These are phyloP conservation scores for Proliferodiscus dingleyae DNA, from an alignment of 2,329 filamentous ascomycete species.

Conservation along the genomic window DNA sequence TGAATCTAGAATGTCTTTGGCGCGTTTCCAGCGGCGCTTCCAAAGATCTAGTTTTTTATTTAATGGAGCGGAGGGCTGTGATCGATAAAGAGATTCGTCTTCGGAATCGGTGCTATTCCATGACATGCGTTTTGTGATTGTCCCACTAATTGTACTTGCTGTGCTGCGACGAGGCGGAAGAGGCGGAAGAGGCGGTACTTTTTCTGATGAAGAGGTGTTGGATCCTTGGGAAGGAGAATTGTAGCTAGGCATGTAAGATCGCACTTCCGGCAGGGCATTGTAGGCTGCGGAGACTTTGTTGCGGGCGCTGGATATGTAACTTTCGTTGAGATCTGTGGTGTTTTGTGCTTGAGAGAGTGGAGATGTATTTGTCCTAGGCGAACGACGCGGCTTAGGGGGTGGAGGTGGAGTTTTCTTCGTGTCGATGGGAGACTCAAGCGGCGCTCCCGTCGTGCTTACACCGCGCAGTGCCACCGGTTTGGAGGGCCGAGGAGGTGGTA, in stretches of 20 bases:
- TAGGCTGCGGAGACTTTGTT: slow-evolving; percentile 29
- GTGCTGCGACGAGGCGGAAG: slow-evolving; percentile 17
- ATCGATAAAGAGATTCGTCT: slow-evolving; percentile 22
- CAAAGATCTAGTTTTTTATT: slow-evolving; percentile 72
- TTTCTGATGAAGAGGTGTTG: slow-evolving; percentile 9
- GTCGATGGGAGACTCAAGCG: slow-evolving; percentile 35
- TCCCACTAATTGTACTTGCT: slow-evolving; percentile 1
- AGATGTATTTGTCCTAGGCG: slow-evolving; percentile 5
- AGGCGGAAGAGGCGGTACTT: slow-evolving; percentile 20
- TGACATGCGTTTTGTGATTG: slow-evolving; percentile 18
- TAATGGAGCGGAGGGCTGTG: slow-evolving; percentile 17
- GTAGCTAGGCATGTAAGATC: slow-evolving; percentile 26
- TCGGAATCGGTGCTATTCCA: slow-evolving; percentile 25
- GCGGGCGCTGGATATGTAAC: slow-evolving; percentile 27
- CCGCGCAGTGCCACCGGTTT: slow-evolving; percentile 55
- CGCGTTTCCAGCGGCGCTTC: slow-evolving; percentile 61
- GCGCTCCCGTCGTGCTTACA: slow-evolving; percentile 20
- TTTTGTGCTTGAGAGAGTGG: slow-evolving; percentile 27
- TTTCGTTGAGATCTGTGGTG: slow-evolving; percentile 22
- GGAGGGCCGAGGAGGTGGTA: slow-evolving; percentile 49
- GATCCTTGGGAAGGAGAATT: slow-evolving; percentile 5
- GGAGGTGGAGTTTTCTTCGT: slow-evolving; percentile 37
- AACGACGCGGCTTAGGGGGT: slow-evolving; percentile 27
- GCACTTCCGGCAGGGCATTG: slow-evolving; percentile 30
- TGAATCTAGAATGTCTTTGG: slow-evolving; percentile 57